Conservation (phyloP, 129 eudicot genomes). For the Chrysanthemum lavandulifolium region DNA sequence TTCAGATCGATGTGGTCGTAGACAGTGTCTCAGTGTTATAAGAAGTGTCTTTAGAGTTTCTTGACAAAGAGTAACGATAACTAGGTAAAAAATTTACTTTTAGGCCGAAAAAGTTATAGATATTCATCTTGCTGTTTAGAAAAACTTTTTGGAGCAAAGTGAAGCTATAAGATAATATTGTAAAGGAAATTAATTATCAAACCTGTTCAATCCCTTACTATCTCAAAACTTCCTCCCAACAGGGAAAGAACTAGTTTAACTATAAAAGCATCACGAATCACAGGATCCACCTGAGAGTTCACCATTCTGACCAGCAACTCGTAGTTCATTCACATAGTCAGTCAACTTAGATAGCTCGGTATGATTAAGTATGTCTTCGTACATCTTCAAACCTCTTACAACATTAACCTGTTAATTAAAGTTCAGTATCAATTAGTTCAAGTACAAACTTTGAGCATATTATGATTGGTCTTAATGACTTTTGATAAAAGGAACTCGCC, state of each 20-base stretch:
- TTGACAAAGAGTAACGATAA: background rate
- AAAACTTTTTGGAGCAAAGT: slow-evolving; percentile 18
- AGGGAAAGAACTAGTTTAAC: slow-evolving; percentile 68
- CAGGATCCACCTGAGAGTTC: slow-evolving; percentile 95
- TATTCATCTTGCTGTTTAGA: background rate
- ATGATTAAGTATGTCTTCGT: slow-evolving; percentile 73
- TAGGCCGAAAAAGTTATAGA: background rate
- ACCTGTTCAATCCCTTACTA: slow-evolving; percentile 81
- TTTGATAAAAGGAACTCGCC: slow-evolving; percentile 62
- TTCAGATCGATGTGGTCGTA: background rate
- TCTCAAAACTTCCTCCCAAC: slow-evolving; percentile 78
- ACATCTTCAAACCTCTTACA: slow-evolving; percentile 90
- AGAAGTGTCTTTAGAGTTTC: background rate
- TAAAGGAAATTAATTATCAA: slow-evolving; percentile 46
- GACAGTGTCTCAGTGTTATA: background rate
- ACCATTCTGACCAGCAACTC: slow-evolving; percentile 89
- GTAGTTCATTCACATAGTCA: slow-evolving; percentile 75
- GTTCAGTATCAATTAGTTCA: slow-evolving; percentile 9
- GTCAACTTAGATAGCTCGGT: slow-evolving; percentile 65
- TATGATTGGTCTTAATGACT: background rate
- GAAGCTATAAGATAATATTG: slow-evolving; percentile 25
- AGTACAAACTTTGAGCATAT: background rate
- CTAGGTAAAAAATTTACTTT: background rate
- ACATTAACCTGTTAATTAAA: slow-evolving; percentile 78
- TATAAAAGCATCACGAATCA: slow-evolving; percentile 80